These are phyloP conservation scores for Cynanchum wilfordii DNA, from an alignment of 257 asterid species.

Conservation along the genomic window DNA sequence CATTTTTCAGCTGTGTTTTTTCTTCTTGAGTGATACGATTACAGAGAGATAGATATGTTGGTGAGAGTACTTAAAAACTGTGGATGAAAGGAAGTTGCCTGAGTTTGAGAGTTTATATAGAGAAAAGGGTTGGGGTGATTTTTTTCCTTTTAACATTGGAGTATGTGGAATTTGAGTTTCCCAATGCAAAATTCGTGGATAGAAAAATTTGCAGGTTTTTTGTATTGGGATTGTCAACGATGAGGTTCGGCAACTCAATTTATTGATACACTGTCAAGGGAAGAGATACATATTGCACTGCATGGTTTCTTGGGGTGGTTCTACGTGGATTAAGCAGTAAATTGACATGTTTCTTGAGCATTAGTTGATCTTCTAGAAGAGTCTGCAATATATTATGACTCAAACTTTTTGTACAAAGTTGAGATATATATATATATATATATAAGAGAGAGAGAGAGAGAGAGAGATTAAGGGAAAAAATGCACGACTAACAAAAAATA, in stretches of 20 bases:
- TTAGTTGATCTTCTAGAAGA: not conserved
- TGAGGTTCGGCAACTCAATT: not conserved
- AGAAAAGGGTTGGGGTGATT: not conserved
- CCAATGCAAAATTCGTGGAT: slow-evolving; percentile 12
- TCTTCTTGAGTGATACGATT: not conserved
- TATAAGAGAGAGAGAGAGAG: too few species aligned
- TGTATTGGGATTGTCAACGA: slow-evolving; percentile 10
- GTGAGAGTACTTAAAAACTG: not conserved
- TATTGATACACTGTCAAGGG: not conserved
- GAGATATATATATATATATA: too few species aligned
- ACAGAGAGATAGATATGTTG: not conserved
- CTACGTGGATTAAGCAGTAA: not conserved
- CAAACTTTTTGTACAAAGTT: not conserved
- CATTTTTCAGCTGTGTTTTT: slow-evolving; percentile 21
- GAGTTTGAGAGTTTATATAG: slow-evolving; percentile 8
- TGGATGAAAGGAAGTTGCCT: not conserved
- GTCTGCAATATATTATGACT: not conserved
- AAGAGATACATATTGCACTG: not conserved
- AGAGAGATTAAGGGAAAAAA: not conserved
- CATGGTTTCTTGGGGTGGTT: not conserved
- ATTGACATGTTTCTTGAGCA: not conserved
- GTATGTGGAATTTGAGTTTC: slow-evolving; percentile 15
- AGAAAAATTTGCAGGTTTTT: slow-evolving; percentile 12
- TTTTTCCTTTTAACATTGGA: not conserved
- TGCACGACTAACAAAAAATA: not conserved